Base-by-base conservation (phyloP, 2,329 filamentous ascomycete species). In the Penicillium sp. region DNA sequence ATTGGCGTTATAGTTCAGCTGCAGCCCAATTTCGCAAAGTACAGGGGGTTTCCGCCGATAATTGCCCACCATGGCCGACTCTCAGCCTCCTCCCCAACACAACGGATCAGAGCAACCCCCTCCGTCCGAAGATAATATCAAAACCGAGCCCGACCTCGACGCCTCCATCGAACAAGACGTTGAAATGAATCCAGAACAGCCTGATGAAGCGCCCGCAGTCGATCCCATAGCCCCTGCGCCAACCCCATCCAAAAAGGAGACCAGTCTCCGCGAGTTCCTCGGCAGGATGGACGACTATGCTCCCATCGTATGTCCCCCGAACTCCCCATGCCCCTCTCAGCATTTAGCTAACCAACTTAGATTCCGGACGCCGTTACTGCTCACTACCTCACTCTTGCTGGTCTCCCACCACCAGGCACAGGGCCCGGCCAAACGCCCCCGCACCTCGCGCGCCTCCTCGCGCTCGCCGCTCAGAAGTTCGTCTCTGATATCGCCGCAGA, bases 381-480 rank as follows among this genome's bases (percentile, higher is more conserved):
- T 73, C 97, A 97, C 82, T 99, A 99, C 78, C 90, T 99, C 79
- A 96, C 93, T 36, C 89, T 95, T 65, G 92, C 93, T 62, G 94
- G 94, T 49, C 90, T 99, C 4, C 92, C 94, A 32, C 93, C 93
- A 1, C 92, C 93, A 39, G 77, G 76, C 5, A 91, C 92, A 38
- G 92, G 91, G 0, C 89, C 94, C 66, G 96, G 92, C 49, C 91
- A 74, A 56, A 80, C 78, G 16, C 77, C 96, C 67, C 88, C 88
- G 18, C 91, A 92, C 55, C 89, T 99, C 27, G 91, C 93, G 21
- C 91, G 93, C 45, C 88, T 99, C 3, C 88, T 99, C 42, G 93
- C 94, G 2, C 89, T 99, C 8, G 94, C 94, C n/a, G 96, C 94
- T 0, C 94, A 99, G 71, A 99, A 99, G 73, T 99, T 99, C 81